Evolutionary conservation across 768 basidiomycete genomes (phyloP).

Genomic region (Suillus variegatus): DNA sequence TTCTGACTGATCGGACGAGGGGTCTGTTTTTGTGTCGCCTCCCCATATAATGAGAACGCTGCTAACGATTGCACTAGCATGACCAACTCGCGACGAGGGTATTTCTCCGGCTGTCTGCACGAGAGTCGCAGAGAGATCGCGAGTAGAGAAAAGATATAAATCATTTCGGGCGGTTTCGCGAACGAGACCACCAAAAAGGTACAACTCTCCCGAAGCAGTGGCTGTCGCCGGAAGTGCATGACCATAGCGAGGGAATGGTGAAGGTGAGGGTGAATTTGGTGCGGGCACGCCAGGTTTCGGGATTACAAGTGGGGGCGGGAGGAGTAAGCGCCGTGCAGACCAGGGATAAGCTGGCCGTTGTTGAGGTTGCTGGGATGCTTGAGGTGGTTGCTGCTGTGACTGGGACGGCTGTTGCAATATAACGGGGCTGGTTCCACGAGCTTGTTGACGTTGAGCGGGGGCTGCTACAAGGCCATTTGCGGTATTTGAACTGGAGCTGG

Average conservation of each 20-base stretch:
- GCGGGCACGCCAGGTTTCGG: conserved; percentile 63
- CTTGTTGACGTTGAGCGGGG: conserved; percentile 36
- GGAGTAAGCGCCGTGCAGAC: conserved; percentile 71
- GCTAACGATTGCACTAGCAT: conserved; percentile 93
- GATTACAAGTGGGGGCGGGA: conserved; percentile 67
- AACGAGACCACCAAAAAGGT: conserved; percentile 96
- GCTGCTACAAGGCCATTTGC: conserved; percentile 20
- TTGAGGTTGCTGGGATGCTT: conserved; percentile 31
- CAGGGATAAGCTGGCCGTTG: conserved; percentile 77
- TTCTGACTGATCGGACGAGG: conserved; percentile 59
- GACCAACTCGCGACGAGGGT: conserved; percentile 91
- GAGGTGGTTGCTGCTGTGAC: conserved; percentile 31
- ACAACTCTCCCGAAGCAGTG: conserved; percentile 84
- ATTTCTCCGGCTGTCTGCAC: conserved; percentile 88
- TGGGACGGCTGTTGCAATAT: conserved; percentile 28
- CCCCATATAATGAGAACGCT: conserved; percentile 98
- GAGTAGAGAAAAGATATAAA: conserved; percentile 85
- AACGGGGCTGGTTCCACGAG: conserved; percentile 35
- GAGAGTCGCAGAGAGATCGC: conserved; percentile 76
- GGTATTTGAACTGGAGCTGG: conserved; percentile 20
- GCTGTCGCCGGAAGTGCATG: conserved; percentile 85
- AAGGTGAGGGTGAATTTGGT: conserved; percentile 72
- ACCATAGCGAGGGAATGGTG: conserved; percentile 96
- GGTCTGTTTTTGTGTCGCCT: conserved; percentile 89
- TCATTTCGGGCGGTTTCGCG: conserved; percentile 89